Conservation (phyloP, 2,329 filamentous ascomycete species). For the Fusarium humuli region DNA sequence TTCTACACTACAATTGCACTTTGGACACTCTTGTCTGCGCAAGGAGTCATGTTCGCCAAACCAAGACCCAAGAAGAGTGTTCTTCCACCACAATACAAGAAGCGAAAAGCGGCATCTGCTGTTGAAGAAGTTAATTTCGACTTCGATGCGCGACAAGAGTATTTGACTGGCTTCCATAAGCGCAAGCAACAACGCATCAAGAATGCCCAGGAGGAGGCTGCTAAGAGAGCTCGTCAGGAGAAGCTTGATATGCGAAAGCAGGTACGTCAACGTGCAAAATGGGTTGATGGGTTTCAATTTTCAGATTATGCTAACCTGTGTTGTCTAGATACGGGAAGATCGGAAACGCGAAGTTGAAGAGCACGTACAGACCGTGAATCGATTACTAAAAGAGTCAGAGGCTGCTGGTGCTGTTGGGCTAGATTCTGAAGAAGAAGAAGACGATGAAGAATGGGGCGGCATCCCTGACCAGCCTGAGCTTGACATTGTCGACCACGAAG, state of each 20-base stretch:
- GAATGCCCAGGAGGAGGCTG: constrained; percentile 83
- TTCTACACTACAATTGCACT: not conserved
- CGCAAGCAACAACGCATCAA: constrained; percentile 88
- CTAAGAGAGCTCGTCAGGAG: constrained; percentile 81
- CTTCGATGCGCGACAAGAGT: constrained; percentile 81
- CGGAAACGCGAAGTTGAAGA: constrained; percentile 83
- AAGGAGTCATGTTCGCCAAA: constrained; percentile 62
- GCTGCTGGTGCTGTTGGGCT: constrained; percentile 55
- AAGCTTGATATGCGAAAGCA: constrained; percentile 78
- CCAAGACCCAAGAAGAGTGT: constrained; percentile 68
- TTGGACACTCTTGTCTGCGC: not conserved
- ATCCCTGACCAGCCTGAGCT: constrained; percentile 64
- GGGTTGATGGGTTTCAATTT: not conserved
- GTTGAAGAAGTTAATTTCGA: constrained; percentile 91
- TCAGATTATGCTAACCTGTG: constrained; percentile 25
- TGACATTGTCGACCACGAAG: constrained; percentile 79
- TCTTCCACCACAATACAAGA: constrained; percentile 72
- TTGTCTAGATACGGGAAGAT: constrained; percentile 79
- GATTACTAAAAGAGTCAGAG: constrained; percentile 72
- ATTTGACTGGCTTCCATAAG: constrained; percentile 96
- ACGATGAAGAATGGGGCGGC: constrained; percentile 73
- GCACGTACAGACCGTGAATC: constrained; percentile 82
- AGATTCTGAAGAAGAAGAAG: constrained; percentile 56
- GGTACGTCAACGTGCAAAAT: constrained; percentile 61
- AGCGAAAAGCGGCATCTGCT: constrained; percentile 68